Evolutionary conservation across 768 basidiomycete genomes (phyloP), one percentile per base, ranked within the genome.

Genomic region (Panaeolus papilionaceus): DNA sequence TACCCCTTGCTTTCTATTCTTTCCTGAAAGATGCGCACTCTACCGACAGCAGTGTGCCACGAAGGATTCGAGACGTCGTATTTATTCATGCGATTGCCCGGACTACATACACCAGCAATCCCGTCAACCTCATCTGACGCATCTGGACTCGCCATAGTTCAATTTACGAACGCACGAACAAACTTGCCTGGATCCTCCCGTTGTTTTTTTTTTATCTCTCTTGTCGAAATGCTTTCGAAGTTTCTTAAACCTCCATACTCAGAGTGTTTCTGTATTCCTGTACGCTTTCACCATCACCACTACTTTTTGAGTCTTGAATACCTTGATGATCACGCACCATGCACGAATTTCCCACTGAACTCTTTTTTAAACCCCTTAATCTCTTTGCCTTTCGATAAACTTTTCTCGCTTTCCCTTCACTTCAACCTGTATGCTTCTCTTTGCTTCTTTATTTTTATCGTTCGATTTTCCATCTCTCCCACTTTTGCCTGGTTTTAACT

Each of bases 201-300:
- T 39, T 23, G 23, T 23, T 23, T 38, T 37, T 38, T 28, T n/a
- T 33, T 37, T 26, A 67, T 42, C 44, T 64, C 58, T 67, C 65
- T 67, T 72, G 67, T 70, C 62, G 47, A 64, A 64, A 67, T 69
- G 66, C 62, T 66, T 63, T 66, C 51, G 40, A 45, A 58, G 61
- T 67, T 68, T 44, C 33, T 61, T 70, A 38, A 51, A 28, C 54
- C 42, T 28, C 54, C 33, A 28, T 28, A 58, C 33, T 51, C 47
- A 58, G 54, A 58, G 54, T 58, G 54, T 33, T 28, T 58, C 47
- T 37, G 9, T 0, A 47, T 47, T 47, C n/a, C 26, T 9, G 14
- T 58, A 58, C 33, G 54, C 54, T 58, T 20, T 20, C n/a, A 45
- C 40, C 16, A 45, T 16, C 44, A 45, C 44, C 44, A n/a, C 20